Evolutionary conservation across 805 yeast genomes (phyloP).

Genomic region (Alloascoidea hylecoeti): DNA sequence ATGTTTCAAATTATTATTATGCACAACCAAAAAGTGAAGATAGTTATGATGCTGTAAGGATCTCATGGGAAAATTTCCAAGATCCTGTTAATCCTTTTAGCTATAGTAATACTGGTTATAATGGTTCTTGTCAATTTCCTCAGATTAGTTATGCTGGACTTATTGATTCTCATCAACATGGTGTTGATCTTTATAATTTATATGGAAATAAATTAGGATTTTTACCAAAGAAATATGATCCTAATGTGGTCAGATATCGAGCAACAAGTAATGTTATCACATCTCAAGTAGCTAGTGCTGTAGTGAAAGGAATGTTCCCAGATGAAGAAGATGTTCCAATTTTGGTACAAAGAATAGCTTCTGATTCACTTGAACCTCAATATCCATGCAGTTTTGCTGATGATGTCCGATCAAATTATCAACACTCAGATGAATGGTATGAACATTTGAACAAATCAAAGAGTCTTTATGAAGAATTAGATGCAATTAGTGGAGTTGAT

Average conservation of each 20-base stretch:
- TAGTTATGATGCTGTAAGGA: conserved; percentile 4
- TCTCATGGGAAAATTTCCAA: conserved; percentile 14
- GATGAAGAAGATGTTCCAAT: conserved; percentile 15
- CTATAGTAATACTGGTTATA: conserved; percentile 12
- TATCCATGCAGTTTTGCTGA: conserved; percentile 19
- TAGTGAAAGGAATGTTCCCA: conserved; percentile 24
- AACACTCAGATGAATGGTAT: conserved; percentile 19
- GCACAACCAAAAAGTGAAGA: conserved; percentile 4
- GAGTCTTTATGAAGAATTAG: conserved; percentile 15
- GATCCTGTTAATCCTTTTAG: conserved; percentile 16
- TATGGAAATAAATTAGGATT: conserved; percentile 20
- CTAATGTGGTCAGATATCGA: conserved; percentile 17
- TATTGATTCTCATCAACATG: conserved; percentile 24
- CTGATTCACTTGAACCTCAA: conserved; percentile 23
- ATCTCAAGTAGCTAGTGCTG: conserved; percentile 22
- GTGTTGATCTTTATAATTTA: conserved; percentile 21
- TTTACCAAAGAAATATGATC: conserved; percentile 20
- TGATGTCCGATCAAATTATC: conserved; percentile 13
- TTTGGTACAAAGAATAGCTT: conserved; percentile 15
- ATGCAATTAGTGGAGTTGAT: conserved; percentile 15
- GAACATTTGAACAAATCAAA: conserved; percentile 19
- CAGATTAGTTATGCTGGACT: conserved; percentile 25
- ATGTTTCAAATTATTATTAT: conserved; percentile 15
- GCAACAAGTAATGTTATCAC: conserved; percentile 25
- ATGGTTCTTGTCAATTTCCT: conserved; percentile 23